Base-by-base conservation (phyloP, 129 eudicot species). In the Lonicera japonica region DNA sequence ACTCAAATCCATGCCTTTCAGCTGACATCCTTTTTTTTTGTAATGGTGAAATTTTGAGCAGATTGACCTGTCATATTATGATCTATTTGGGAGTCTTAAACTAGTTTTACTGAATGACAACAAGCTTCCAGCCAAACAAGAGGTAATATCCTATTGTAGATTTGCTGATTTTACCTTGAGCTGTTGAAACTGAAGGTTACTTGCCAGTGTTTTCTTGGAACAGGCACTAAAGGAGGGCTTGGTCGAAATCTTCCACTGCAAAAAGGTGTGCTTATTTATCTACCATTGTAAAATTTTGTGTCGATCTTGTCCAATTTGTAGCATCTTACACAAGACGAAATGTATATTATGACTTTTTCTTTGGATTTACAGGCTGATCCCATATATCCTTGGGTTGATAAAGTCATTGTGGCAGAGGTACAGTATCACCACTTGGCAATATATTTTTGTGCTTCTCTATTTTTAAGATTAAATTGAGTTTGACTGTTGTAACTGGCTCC, bases 11-110 rank as follows among this genome's bases (percentile, higher is more conserved):
- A n/a, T 34, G 22, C 60, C 4, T 58, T 5, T 15, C 45, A 58
- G 18, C 41, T 25, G 7, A 25, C 21, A 34, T 25, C 1, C 22
- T 11, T 14, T n/a, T 21, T n/a, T 69, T 13, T 54, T 20, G 8
- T n/a, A 46, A 14, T 65, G 40, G 7, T 80, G 79, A 25, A 65
- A 60, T 23, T 20, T 46, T 56, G 66, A 45, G 67, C 88, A 87
- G 95, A 76, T 87, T 63, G 91, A 87, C 77, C 77, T 87, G 75
- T 78, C 86, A 14, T 87, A 83, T 71, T 87, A 83, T 71, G 81
- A 76, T 70, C 77, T 87, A 65, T 87, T 75, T 74, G 95, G 95
- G 54, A 81, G 95, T 54, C 95, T 87, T 68, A 87, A 81, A 61
- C 73, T 87, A 13, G 95, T 87, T 68, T 66, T 87, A 51, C 67